Percentiles rank a stretch among this genome's conserved stretches.
Evolutionary conservation across 768 basidiomycete genomes (phyloP).

Genomic region (Leccinellum rugosiceps): DNA sequence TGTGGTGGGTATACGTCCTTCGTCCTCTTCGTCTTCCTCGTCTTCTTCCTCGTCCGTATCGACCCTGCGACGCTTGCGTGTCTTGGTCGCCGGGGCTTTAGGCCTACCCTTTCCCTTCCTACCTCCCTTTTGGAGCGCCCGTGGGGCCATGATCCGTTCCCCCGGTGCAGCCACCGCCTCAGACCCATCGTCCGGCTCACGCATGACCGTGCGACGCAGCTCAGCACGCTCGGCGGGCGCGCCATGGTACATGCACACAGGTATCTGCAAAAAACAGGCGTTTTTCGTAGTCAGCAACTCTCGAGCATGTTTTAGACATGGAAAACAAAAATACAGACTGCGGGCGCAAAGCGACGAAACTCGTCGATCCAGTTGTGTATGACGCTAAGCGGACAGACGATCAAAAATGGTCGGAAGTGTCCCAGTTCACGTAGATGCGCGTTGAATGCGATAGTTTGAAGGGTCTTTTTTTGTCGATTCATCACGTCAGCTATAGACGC

Average conservation of each 20-base stretch:
- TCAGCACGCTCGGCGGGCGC: constrained; percentile 76
- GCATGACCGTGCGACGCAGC: constrained; percentile 63
- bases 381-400: constrained; percentile 93
- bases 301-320: neutral
- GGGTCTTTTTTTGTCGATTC: constrained; percentile 50
- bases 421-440: constrained; percentile 80
- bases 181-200: constrained; percentile 28
- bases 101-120: constrained; percentile 8
- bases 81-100: constrained; percentile 9
- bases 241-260: constrained; percentile 91
- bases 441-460: constrained; percentile 93
- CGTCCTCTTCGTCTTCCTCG: constrained; percentile 16
- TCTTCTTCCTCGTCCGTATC: constrained; percentile 1
- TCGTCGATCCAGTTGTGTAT: constrained; percentile 90
- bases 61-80: constrained; percentile 20
- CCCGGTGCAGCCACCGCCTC: constrained; percentile 19
- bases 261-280: constrained; percentile 49
- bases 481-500: neutral
- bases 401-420: constrained; percentile 71
- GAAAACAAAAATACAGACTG: constrained; percentile 43
- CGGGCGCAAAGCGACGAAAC: constrained; percentile 79
- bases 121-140: constrained; percentile 15
- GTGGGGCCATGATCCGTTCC: constrained; percentile 24
- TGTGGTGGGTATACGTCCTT: constrained; percentile 18
- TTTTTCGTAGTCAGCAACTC: neutral